These are phyloP conservation scores for Mucor irregularis DNA, from an alignment of 371 early-diverging fungal genomes.

Conservation along the genomic window DNA sequence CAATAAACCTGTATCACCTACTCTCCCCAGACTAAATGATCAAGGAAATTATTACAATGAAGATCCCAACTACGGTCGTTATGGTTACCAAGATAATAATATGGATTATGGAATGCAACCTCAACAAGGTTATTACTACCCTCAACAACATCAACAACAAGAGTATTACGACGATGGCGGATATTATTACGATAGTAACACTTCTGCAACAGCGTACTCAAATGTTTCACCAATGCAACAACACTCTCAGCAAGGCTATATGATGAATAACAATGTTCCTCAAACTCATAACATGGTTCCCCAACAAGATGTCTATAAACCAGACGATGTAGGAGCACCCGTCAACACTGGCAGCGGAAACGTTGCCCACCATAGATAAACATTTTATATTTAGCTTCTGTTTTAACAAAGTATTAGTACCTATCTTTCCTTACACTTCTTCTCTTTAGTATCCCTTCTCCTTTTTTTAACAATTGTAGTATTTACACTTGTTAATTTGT, in stretches of 20 bases:
- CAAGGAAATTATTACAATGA: slow-evolving; percentile 43
- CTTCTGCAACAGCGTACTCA: slow-evolving; percentile 17
- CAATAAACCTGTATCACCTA: slow-evolving; percentile 30
- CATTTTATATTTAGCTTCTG: neutral
- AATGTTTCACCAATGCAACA: slow-evolving; percentile 11
- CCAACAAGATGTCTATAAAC: slow-evolving; percentile 20
- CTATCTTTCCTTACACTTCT: neutral
- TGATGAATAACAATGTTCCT: slow-evolving; percentile 4
- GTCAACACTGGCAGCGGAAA: neutral
- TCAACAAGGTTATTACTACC: slow-evolving; percentile 34
- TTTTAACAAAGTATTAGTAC: neutral
- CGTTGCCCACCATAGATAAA: slow-evolving; percentile 5
- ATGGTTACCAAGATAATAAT: slow-evolving; percentile 24
- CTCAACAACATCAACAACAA: slow-evolving; percentile 27
- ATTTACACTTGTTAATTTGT: too few species aligned
- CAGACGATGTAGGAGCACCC: slow-evolving; percentile 15
- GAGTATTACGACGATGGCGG: slow-evolving; percentile 36
- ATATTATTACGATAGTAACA: slow-evolving; percentile 32
- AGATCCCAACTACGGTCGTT: slow-evolving; percentile 15
- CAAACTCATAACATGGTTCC: neutral
- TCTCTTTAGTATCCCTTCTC: too few species aligned
- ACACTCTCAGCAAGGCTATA: slow-evolving; percentile 6
- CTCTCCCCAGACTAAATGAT: slow-evolving; percentile 40
- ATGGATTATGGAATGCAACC: slow-evolving; percentile 20
- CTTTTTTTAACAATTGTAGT: too few species aligned